A percentile compares a stretch with the other conserved stretches of the same genome.
These are phyloP conservation scores for Phylloporus sp. DNA, from an alignment of 768 basidiomycete genomes.

Conservation along the genomic window DNA sequence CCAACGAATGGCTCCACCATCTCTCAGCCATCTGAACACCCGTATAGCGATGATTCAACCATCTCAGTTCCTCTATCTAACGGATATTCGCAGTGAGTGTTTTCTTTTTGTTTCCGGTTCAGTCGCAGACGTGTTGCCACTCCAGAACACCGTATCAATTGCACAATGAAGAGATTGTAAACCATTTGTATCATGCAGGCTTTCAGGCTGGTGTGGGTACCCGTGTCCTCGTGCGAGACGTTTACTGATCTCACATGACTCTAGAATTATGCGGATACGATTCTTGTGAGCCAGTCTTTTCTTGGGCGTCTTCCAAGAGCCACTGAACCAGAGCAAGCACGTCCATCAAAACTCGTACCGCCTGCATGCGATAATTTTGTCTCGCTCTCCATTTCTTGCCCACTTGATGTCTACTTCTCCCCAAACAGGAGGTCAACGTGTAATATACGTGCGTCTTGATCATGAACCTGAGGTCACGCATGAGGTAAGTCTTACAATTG, in stretches of 20 bases:
- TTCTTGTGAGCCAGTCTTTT: conserved; percentile 52
- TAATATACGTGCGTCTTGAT: conserved; percentile 72
- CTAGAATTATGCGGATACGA: conserved; percentile 80
- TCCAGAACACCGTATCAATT: conserved; percentile 47
- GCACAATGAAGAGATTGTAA: conserved; percentile 75
- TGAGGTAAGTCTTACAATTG: conserved; percentile 54
- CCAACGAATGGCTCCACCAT: conserved; percentile 47
- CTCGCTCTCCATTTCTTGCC: conserved; percentile 82
- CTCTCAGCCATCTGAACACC: conserved; percentile 36
- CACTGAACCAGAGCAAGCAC: conserved; percentile 44
- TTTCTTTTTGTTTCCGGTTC: neutral
- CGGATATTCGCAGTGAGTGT: conserved; percentile 58
- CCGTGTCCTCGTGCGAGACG: conserved; percentile 7
- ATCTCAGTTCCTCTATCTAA: conserved; percentile 42
- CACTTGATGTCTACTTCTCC: conserved; percentile 84
- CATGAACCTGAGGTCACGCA: conserved; percentile 79
- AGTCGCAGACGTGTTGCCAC: conserved; percentile 4
- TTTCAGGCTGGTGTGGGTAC: conserved; percentile 77
- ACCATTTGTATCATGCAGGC: conserved; percentile 73
- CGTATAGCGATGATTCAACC: conserved; percentile 32
- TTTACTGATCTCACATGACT: conserved; percentile 13
- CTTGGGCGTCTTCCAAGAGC: conserved; percentile 4
- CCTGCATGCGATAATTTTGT: conserved; percentile 81
- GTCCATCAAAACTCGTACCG: conserved; percentile 71
- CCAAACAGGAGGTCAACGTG: conserved; percentile 58